Base-by-base conservation (phyloP, 805 yeast genomes). In the Clavispora vitiphila region DNA sequence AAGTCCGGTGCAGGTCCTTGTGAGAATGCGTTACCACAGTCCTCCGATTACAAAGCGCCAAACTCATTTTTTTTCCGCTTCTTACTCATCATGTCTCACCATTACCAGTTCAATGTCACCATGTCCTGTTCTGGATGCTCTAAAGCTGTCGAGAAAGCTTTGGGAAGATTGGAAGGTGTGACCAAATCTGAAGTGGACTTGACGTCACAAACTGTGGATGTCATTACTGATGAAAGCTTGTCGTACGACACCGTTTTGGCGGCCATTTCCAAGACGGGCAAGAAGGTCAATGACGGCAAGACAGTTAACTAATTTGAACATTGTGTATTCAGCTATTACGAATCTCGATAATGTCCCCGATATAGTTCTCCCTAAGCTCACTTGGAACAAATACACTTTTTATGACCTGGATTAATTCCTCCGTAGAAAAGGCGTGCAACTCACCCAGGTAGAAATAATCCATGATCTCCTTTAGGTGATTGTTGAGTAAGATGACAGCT, bases 41-140 rank as follows among this genome's bases (percentile, higher is more conserved):
- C 8, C 16, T 12, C 5, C n/a, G 32, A 29, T 29, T 29, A 29
- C 32, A 29, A 29, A 15, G 15, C 10, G 12, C 7, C 22, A 7
- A 12, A 26, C 30, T n/a, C 30, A n/a, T 26, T 26, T 31, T 12
- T 8, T 29, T 8, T 14, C 6, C 3, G 12, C 22, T 11, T 8
- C 7, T 11, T 18, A 31, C 9, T 10, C 9, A 31, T 10, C 2
- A 50, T 50, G 54, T 39, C 54, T 25, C 54, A 50, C 45, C 40
- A 83, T 55, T 87, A 85, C 64, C 84, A 82, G 52, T 89, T 78
- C 61, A 76, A 88, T 47, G 96, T 90, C 43, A 71, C 81, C 35
- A 89, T 89, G 96, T 56, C 86, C 41, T 90, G 96, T 58, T 76
- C 84, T 11, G 87, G 96, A 14, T 91, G 99, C 65, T 84, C 95